Base-by-base conservation (phyloP, 768 basidiomycete genomes). In the Saitozyma sp. region DNA sequence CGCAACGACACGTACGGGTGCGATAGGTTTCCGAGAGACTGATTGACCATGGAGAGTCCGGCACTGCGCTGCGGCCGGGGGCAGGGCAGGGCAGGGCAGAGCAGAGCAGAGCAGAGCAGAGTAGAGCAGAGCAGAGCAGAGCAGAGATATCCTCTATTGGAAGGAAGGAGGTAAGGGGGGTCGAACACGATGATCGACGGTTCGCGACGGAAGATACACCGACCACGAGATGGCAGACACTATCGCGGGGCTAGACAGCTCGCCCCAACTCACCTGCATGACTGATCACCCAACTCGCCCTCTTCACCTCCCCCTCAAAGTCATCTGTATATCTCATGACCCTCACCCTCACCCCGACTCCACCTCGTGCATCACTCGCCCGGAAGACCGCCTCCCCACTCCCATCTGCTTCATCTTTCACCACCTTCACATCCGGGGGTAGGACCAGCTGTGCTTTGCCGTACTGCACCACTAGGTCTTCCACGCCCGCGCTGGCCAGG, bases 211-310 rank as follows among this genome's bases (percentile, higher is more conserved):
- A 2, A 29, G 29, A 29, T 29, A 2, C 5, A 29, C 29, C 29
- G 29, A 29, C 29, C 2, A 29, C 29, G 29, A 29, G 29, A 29
- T 29, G 29, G 5, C 29, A 29, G 29, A 46, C 45, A 6, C 6
- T 11, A 17, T 11, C 45, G 3, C 45, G 11, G 45, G 45, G 13
- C 6, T 46, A 6, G 6, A 46, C 6, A 6, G 6, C 45, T 17
- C 11, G 45, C 45, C 13, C n/a, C n/a, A 29, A 29, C 85, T 68
- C 74, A 92, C 95, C 95, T 74, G 92, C 95, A 83, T 98, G 95
- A 69, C 91, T 90, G 45, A 99, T 89, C 56, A 99, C 84, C 54
- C 93, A 80, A 74, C 92, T 88, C 52, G 89, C 87, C 17, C 76
- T 81, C 41, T 82, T 81, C 62, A 88, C 88, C 48, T 88, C 85